Percentiles rank a stretch among this genome's conserved stretches.
Evolutionary conservation across 1,284 basidiomycete genomes (phyloP).

Genomic region (Heterobasidion irregulare): DNA sequence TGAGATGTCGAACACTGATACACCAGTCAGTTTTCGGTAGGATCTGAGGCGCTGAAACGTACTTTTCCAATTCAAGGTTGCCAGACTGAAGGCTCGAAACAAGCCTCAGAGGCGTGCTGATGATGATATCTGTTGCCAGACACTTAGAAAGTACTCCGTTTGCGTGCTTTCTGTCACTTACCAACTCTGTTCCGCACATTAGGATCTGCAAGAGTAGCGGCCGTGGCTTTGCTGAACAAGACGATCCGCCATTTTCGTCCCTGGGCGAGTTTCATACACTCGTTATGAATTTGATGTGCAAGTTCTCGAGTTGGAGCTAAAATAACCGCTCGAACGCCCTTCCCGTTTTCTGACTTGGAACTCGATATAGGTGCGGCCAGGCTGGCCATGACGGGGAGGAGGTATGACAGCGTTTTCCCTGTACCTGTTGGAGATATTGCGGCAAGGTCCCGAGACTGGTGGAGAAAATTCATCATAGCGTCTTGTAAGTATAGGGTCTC

Average conservation of each 20-base stretch:
- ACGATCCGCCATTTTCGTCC: conserved; percentile 81
- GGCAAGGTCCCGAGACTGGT: conserved; percentile 69
- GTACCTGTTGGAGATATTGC: conserved; percentile 94
- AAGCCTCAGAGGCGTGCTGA: conserved; percentile 75
- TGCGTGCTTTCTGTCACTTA: conserved; percentile 24
- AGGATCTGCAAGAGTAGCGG: conserved; percentile 63
- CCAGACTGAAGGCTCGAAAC: conserved; percentile 68
- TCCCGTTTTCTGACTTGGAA: conserved; percentile 34
- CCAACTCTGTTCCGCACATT: conserved; percentile 66
- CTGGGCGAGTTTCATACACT: conserved; percentile 76
- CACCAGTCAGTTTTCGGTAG: neutral
- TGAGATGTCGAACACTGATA: conserved; percentile 68
- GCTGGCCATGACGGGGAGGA: conserved; percentile 70
- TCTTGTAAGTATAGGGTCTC: neutral
- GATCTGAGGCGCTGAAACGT: conserved; percentile 17
- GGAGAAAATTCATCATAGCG: neutral
- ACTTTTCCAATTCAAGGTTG: conserved; percentile 68
- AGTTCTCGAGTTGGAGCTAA: conserved; percentile 93
- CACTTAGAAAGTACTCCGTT: neutral
- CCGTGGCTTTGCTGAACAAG: conserved; percentile 82
- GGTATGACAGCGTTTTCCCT: conserved; percentile 88
- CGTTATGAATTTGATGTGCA: conserved; percentile 94
- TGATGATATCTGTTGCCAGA: conserved; percentile 57
- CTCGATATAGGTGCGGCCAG: conserved; percentile 55
- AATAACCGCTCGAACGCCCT: conserved; percentile 73